Base-by-base conservation (phyloP, 176 grass and related monocot species). In the Lolium rigidum region DNA sequence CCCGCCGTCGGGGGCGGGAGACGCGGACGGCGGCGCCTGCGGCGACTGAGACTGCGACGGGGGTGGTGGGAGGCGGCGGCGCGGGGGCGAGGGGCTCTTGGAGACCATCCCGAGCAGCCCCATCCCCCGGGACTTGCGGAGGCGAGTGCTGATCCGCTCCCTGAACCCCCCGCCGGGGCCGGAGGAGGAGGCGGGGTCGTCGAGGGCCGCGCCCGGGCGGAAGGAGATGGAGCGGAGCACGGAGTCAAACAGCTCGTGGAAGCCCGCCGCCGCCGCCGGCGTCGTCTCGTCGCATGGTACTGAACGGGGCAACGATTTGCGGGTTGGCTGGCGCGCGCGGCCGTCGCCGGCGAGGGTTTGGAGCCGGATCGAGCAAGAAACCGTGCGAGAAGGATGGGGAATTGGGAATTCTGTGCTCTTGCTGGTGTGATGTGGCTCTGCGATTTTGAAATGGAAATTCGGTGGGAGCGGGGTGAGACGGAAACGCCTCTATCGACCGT, bases 221-320 rank as follows among this genome's bases (percentile, higher is more conserved):
- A 92, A 95, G 49, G 81, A 82, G 24, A 95, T 76, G 41, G 91
- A 98, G 47, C 86, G 87, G 81, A 90, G 77, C 52, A 98, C 91
- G 44, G 91, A 95, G 86, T 94, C 93, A 81, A 98, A 94, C 25
- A 98, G 86, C n/a, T 94, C 92, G 52, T 94, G 90, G 83, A 92
- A 87, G n/a, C 49, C 69, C 85, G 35, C 86, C 80, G 21, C 78
- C 83, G 39, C 72, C 79, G 35, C 77, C 87, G 11, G 62, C 25
- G 62, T 65, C 62, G 62, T 65, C 62, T 31, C 25, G 62, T 15
- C 25, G 25, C 62, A 65, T 65, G 25, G 62, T 65, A 16, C 25
- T 35, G 62, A 12, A 31, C 62, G 25, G 62, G 61, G 62, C 28
- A 15, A 65, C 62, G 62, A 65, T 7, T 65, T 31, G 62, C 4